These are phyloP conservation scores for Colletotrichum liaoningense DNA, from an alignment of 2,329 filamentous ascomycete genomes.

Conservation along the genomic window DNA sequence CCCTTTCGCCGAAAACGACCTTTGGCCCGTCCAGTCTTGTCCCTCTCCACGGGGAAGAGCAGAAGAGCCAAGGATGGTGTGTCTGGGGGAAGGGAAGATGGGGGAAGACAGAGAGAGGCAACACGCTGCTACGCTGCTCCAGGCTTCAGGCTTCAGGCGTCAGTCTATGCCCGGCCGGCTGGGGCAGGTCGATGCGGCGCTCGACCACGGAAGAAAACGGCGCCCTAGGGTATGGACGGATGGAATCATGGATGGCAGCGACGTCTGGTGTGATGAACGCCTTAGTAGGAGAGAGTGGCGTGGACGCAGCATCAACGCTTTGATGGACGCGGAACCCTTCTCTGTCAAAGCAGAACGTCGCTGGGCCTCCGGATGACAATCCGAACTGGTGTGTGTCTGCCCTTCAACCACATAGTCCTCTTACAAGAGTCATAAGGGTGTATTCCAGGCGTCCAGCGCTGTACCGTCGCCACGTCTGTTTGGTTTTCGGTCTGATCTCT, in stretches of 20 bases:
- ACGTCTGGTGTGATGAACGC: not conserved
- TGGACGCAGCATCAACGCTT: constrained; percentile 21
- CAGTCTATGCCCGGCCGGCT: not conserved
- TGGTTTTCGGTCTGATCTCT: constrained; percentile 33
- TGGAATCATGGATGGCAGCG: not conserved
- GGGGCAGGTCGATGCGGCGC: constrained; percentile 8
- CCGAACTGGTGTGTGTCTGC: constrained; percentile 21
- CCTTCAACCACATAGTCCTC: not conserved
- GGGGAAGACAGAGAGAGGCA: not conserved
- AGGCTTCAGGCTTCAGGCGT: not conserved
- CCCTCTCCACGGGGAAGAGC: not conserved
- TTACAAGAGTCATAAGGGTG: not conserved
- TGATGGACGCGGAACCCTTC: constrained; percentile 25
- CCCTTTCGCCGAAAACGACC: constrained; percentile 19
- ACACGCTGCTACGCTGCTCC: not conserved
- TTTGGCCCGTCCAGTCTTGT: not conserved
- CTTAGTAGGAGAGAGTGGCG: constrained; percentile 4
- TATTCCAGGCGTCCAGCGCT: constrained; percentile 2
- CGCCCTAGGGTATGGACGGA: not conserved
- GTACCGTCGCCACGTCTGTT: constrained; percentile 15
- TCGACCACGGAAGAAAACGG: constrained; percentile 5
- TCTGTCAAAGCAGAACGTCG: constrained; percentile 29
- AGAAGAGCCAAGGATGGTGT: not conserved
- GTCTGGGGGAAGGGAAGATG: not conserved
- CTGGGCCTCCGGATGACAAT: constrained; percentile 32